These are phyloP conservation scores for Cercospora nicotianae DNA, from an alignment of 2,329 filamentous ascomycete species.

Conservation along the genomic window DNA sequence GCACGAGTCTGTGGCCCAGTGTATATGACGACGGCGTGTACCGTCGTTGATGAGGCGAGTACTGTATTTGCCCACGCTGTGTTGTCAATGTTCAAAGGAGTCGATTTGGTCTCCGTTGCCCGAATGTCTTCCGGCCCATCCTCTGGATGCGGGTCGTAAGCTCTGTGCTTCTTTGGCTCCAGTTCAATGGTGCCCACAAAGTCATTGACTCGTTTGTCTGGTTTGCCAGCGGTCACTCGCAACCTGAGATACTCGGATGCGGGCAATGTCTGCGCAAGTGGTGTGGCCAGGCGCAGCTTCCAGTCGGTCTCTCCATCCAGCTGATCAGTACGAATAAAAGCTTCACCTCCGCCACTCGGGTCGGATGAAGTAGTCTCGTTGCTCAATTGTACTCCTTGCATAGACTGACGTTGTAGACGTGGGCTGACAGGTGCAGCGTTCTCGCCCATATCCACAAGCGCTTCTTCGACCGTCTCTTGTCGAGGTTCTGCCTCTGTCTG, in stretches of 20 bases:
- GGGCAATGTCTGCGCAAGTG: slow-evolving; percentile 76
- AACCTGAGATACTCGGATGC: slow-evolving; percentile 67
- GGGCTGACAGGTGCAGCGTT: slow-evolving; percentile 20
- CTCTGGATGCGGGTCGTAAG: slow-evolving; percentile 47
- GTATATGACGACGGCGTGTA: slow-evolving; percentile 87
- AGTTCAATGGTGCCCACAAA: slow-evolving; percentile 89
- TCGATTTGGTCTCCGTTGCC: slow-evolving; percentile 46
- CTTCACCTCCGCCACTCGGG: slow-evolving; percentile 67
- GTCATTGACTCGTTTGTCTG: slow-evolving; percentile 90
- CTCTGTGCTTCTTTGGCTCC: slow-evolving; percentile 53
- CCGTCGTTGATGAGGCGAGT: slow-evolving; percentile 86
- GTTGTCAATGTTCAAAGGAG: slow-evolving; percentile 87
- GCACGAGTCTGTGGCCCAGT: slow-evolving; percentile 93
- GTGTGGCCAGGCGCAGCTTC: slow-evolving; percentile 88
- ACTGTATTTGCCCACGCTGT: slow-evolving; percentile 99
- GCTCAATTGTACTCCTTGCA: slow-evolving; percentile 24
- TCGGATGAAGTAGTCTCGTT: slow-evolving; percentile 40
- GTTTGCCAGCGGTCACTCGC: slow-evolving; percentile 78
- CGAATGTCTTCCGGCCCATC: slow-evolving; percentile 8
- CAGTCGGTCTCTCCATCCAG: slow-evolving; percentile 97
- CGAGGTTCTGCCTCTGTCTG: slow-evolving; percentile 38
- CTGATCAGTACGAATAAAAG: slow-evolving; percentile 96
- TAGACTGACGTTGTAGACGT: slow-evolving; percentile 33
- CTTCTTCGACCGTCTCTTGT: slow-evolving; percentile 23
- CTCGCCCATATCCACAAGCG: slow-evolving; percentile 32